phyloP scores from a whole-genome alignment of 495 filamentous ascomycete genomes.

The Friedmanniomyces endolithicus region DNA sequence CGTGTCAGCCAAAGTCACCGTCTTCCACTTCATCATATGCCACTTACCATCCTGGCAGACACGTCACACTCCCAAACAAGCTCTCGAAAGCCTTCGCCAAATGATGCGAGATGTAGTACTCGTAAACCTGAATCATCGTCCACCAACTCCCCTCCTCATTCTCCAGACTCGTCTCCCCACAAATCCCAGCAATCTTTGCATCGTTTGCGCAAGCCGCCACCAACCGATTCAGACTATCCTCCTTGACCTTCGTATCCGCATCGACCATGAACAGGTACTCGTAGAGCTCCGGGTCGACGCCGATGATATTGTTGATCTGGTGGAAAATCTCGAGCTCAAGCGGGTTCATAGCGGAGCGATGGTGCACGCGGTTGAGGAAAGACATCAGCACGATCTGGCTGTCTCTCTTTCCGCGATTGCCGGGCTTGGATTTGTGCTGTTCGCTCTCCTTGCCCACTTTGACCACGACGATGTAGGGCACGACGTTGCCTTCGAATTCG shows the following conservation, averaged over 20 bases:
- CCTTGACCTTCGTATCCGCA: constrained; percentile 87
- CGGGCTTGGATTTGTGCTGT: constrained; percentile 80
- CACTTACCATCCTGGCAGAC: constrained; percentile 94
- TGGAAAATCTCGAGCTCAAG: constrained; percentile 97
- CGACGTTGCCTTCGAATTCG: constrained; percentile 93
- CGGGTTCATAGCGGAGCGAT: constrained; percentile 84
- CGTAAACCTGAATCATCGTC: constrained; percentile 99
- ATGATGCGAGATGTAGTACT: constrained; percentile 96
- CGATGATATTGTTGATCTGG: constrained; percentile 98
- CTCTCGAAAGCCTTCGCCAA: constrained; percentile 90
- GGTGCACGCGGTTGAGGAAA: constrained; percentile 95
- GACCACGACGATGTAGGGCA: constrained; percentile 89
- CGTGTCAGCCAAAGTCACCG: background rate
- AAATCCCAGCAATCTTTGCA: constrained; percentile 92
- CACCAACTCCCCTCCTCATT: constrained; percentile 92
- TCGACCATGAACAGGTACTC: constrained; percentile 97
- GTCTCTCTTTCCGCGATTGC: constrained; percentile 96
- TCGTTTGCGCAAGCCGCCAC: constrained; percentile 90
- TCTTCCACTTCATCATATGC: background rate
- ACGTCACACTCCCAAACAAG: constrained; percentile 88
- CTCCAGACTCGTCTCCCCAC: constrained; percentile 90
- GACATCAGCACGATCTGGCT: constrained; percentile 74
- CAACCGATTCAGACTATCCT: constrained; percentile 83
- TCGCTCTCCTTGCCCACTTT: constrained; percentile 97
- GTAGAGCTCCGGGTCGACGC: constrained; percentile 92